phyloP scores from a whole-genome alignment of 805 yeast species.

The Alloascoidea hylecoeti region DNA sequence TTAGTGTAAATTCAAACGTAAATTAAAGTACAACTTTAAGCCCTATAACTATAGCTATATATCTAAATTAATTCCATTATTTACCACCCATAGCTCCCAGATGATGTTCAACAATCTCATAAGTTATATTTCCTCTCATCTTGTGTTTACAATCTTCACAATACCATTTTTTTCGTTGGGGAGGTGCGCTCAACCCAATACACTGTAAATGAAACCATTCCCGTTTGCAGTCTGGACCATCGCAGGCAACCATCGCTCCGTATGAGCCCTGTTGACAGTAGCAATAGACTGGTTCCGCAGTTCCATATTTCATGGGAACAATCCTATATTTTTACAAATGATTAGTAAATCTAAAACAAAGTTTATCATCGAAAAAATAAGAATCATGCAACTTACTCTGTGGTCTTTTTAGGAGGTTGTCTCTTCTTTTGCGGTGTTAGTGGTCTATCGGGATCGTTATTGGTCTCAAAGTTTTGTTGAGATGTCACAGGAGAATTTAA shows the following conservation, averaged over 20 bases:
- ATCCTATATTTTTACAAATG: too few relatives aligned
- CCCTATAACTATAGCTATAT: not conserved
- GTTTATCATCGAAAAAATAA: too few relatives aligned
- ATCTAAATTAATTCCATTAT: not conserved
- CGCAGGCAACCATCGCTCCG: slow-evolving; percentile 99
- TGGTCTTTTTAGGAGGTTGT: too few relatives aligned
- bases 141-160: slow-evolving; percentile 45
- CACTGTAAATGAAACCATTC: slow-evolving; percentile 94
- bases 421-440: too few relatives aligned
- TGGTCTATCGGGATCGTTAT: too few relatives aligned
- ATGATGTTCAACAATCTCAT: not conserved
- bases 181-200: slow-evolving; percentile 68
- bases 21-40: not conserved
- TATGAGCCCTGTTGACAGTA: slow-evolving; percentile 94
- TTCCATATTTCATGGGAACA: slow-evolving; percentile 2
- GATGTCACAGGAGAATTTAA: too few relatives aligned
- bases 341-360: too few relatives aligned
- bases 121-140: slow-evolving; percentile 13
- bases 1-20: not conserved
- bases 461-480: too few relatives aligned
- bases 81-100: not conserved
- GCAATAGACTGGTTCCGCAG: slow-evolving; percentile 73
- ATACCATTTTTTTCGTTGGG: slow-evolving; percentile 84
- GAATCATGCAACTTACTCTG: too few relatives aligned
- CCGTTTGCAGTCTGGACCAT: slow-evolving; percentile 75